Percentiles rank a stretch among this genome's conserved stretches.
Conservation (phyloP, 495 filamentous ascomycete species). For the Terfezia claveryi region DNA sequence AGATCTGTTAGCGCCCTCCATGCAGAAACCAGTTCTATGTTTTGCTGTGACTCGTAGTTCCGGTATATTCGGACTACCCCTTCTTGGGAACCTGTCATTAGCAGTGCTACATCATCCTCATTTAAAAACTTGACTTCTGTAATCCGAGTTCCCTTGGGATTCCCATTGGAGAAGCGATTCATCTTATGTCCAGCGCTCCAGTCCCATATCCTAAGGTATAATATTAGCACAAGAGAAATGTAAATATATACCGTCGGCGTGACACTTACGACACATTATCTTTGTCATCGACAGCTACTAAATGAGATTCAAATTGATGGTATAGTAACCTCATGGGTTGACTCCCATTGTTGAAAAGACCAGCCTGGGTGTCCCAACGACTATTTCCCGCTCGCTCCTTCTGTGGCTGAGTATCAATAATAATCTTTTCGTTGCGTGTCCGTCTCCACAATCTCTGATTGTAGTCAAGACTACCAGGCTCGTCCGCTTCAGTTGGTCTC, state of each 20-base stretch:
- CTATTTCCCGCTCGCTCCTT: constrained; percentile 67
- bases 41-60: constrained; percentile 52
- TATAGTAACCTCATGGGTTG: constrained; percentile 85
- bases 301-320: constrained; percentile 91
- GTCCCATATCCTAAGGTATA: constrained; percentile 53
- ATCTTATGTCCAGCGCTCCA: constrained; percentile 54
- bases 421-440: constrained; percentile 76
- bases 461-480: constrained; percentile 92
- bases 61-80: constrained; percentile 86
- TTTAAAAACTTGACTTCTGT: constrained; percentile 94
- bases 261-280: constrained; percentile 50
- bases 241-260: neutral
- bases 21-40: constrained; percentile 67
- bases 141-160: constrained; percentile 73
- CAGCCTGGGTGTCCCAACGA: constrained; percentile 56
- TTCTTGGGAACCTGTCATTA: constrained; percentile 89
- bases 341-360: constrained; percentile 62
- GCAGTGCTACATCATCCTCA: constrained; percentile 82
- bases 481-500: constrained; percentile 85
- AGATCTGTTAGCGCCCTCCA: constrained; percentile 87
- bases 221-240: constrained; percentile 13
- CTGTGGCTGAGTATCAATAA: constrained; percentile 74
- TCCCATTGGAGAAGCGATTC: constrained; percentile 78
- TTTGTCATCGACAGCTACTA: constrained; percentile 80
- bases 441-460: constrained; percentile 86